Conservation (phyloP, 169 alveolate genomes). For the Cryptosporidium sp. region DNA sequence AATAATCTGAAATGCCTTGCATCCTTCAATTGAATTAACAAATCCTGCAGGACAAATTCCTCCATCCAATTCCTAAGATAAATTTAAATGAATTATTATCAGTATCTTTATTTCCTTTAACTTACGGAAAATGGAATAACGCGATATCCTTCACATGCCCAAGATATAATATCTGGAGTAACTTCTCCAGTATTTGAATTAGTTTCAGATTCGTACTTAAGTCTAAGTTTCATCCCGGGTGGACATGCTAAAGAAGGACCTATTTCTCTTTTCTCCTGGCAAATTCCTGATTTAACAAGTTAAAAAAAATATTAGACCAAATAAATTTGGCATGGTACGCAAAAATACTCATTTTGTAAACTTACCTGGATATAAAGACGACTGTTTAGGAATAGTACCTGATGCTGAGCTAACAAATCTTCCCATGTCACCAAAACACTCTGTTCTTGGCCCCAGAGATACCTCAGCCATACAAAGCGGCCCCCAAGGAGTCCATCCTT, state of each 20-base stretch:
- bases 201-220: constrained; percentile 64
- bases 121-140: constrained; percentile 70
- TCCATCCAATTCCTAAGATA: constrained; percentile 29
- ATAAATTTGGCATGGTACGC: not conserved
- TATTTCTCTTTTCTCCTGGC: constrained; percentile 51
- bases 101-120: not conserved
- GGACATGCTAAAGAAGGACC: constrained; percentile 71
- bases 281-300: constrained; percentile 21
- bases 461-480: constrained; percentile 65
- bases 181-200: constrained; percentile 59
- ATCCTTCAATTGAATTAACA: constrained; percentile 60
- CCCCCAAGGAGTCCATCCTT: constrained; percentile 75
- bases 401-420: constrained; percentile 54
- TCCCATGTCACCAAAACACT: constrained; percentile 60
- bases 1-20: constrained; percentile 64
- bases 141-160: constrained; percentile 74
- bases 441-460: constrained; percentile 69
- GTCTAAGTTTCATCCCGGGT: constrained; percentile 54
- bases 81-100: not conserved
- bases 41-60: constrained; percentile 73
- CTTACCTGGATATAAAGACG: constrained; percentile 67
- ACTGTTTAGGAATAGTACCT: constrained; percentile 40
- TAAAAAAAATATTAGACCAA: not conserved
- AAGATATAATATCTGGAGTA: constrained; percentile 49
- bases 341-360: not conserved